phyloP scores from a whole-genome alignment of 805 yeast species.

The Candida railenensis region DNA sequence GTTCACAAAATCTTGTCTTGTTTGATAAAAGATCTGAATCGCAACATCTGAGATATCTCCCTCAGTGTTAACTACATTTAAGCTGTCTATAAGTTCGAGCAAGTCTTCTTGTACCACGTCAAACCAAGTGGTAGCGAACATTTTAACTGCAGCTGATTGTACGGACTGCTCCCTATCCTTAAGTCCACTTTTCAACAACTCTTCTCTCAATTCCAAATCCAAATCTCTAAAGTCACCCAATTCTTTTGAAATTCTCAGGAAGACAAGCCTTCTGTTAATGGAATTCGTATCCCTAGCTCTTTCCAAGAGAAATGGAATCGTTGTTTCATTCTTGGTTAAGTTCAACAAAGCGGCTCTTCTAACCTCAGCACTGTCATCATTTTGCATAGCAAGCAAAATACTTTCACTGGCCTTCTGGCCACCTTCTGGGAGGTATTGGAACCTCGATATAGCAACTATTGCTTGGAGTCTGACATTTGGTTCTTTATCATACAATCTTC shows the following conservation, averaged over 20 bases:
- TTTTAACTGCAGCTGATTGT: slow-evolving; percentile 63
- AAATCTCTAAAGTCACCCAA: slow-evolving; percentile 60
- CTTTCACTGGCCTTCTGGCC: slow-evolving; percentile 21
- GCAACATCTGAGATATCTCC: slow-evolving; percentile 62
- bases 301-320: slow-evolving; percentile 63
- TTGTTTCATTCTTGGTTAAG: slow-evolving; percentile 52
- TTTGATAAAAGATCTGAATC: slow-evolving; percentile 58
- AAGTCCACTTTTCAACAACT: slow-evolving; percentile 78
- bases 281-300: slow-evolving; percentile 81
- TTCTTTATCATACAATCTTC: slow-evolving; percentile 74
- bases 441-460: slow-evolving; percentile 70
- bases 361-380: slow-evolving; percentile 86
- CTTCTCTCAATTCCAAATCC: slow-evolving; percentile 57
- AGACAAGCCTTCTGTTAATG: slow-evolving; percentile 70
- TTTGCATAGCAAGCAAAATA: slow-evolving; percentile 52
- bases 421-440: slow-evolving; percentile 50
- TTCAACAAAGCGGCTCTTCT: slow-evolving; percentile 80
- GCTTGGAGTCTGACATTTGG: slow-evolving; percentile 81
- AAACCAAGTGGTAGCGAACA: slow-evolving; percentile 76
- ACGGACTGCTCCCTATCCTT: slow-evolving; percentile 82
- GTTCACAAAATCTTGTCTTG: slow-evolving; percentile 58
- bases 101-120: slow-evolving; percentile 66
- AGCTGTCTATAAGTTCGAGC: slow-evolving; percentile 64
- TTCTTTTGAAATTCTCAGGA: slow-evolving; percentile 63
- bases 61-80: slow-evolving; percentile 63